Evolutionary conservation across 306 rosid genomes (phyloP).

Genomic region (Vigna nakashimae): DNA sequence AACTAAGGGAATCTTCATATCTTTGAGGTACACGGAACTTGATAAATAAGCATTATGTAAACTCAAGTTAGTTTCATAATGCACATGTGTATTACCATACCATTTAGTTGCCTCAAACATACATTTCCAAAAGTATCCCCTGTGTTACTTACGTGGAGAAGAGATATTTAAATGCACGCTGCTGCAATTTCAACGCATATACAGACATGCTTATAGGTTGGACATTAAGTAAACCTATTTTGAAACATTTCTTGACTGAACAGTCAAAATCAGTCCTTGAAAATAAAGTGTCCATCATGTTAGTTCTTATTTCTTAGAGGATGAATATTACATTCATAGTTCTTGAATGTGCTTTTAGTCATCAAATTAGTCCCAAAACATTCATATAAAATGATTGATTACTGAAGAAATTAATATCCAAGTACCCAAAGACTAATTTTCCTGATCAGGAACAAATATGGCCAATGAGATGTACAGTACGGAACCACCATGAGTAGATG

Average conservation of each 20-base stretch:
- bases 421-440: background rate
- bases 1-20: background rate
- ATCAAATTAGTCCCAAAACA: background rate
- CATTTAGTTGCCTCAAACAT: too few relatives aligned
- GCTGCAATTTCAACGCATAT: too few relatives aligned
- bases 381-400: background rate
- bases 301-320: background rate
- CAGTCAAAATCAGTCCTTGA: background rate
- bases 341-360: background rate
- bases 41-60: background rate
- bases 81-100: too few relatives aligned
- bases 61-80: background rate
- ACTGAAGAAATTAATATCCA: background rate
- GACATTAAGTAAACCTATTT: background rate
- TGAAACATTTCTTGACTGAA: background rate
- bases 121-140: too few relatives aligned
- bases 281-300: background rate
- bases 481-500: background rate
- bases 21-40: background rate
- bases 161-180: too few relatives aligned
- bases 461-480: too few relatives aligned
- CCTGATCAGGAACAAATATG: background rate
- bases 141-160: too few relatives aligned
- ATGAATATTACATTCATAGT: background rate
- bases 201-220: background rate